Base-by-base conservation (phyloP, 768 basidiomycete species). In the Kwoniella newhampshirensis region DNA sequence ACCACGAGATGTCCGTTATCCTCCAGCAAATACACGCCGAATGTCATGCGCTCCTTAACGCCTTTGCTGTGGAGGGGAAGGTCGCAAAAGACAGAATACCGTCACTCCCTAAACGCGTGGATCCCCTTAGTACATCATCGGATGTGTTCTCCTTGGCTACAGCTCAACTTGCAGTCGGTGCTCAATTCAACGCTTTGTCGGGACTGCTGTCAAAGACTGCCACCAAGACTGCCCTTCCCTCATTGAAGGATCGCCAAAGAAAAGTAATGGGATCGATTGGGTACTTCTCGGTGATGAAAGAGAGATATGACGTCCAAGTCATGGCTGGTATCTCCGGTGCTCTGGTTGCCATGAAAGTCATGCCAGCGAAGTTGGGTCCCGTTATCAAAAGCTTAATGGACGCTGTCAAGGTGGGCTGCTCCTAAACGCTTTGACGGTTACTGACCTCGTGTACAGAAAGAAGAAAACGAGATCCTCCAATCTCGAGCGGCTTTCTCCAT, bases 371-470 rank as follows among this genome's bases (percentile, higher is more conserved):
- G 78, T 86, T 98, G 60, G 94, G 90, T 66, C 93, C 96, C 0
- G 85, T 99, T 45, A 91, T 99, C 41, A 92, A 93, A 75, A 91
- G 89, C 21, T 86, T 98, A 54, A 98, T 97, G 88, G 94, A 91
- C 55, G 90, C 92, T 21, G 87, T 98, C 80, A 98, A 96, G 84
- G 93, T 90, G 50, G 40, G 82, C 2, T 25, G 3, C 13, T 20
- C 2, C 1, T 13, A 18, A 13, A 3, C 62, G 91, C 89, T 87
- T 27, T 17, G 13, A 0, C 1, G 17, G 4, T 83, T 49, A 44
- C 54, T 63, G 62, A 53, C 21, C 12, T 11, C 42, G 47, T 21
- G 12, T 11, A 18, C 50, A 74, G 72, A 63, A 62, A 58, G 96
- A 99, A 74, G 88, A 89, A 62, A 96, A 93, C 63, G 59, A 84